Conservation (phyloP, 164 flowering plant genomes). For the Vitis amurensis region DNA sequence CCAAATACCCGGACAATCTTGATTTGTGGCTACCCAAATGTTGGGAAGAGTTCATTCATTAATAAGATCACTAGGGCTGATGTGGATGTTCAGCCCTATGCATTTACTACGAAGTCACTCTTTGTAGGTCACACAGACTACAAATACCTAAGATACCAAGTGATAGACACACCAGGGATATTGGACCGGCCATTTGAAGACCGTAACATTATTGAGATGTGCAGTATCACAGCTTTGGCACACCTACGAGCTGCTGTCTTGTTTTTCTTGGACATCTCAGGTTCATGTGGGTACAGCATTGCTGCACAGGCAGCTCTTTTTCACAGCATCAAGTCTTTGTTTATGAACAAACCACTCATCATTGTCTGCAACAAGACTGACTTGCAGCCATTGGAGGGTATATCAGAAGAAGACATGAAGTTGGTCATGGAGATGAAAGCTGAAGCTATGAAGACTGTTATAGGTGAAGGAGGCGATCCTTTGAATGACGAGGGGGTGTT, state of each 20-base stretch:
- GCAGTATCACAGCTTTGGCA: conserved; percentile 91
- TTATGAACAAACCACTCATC: conserved; percentile 81
- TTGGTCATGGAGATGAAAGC: conserved; percentile 77
- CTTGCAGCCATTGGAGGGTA: conserved; percentile 74
- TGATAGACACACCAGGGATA: conserved; percentile 93
- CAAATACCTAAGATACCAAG: conserved; percentile 83
- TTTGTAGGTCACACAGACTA: conserved; percentile 96
- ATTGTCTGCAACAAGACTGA: conserved; percentile 93
- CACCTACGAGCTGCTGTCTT: conserved; percentile 87
- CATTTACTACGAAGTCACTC: conserved; percentile 89
- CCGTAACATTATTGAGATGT: conserved; percentile 92
- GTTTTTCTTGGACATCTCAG: conserved; percentile 86
- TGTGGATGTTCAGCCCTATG: conserved; percentile 96
- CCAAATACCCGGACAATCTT: conserved; percentile 82
- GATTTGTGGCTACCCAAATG: conserved; percentile 94
- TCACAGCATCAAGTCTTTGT: conserved; percentile 87
- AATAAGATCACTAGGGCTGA: conserved; percentile 92
- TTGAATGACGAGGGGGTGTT: conserved; percentile 52
- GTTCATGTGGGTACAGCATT: conserved; percentile 87
- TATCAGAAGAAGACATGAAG: conserved; percentile 78
- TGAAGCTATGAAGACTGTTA: conserved; percentile 79
- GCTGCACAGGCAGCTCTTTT: conserved; percentile 90
- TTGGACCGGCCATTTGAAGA: conserved; percentile 93
- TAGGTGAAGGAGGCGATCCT: conserved; percentile 67
- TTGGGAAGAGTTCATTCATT: conserved; percentile 90